Evolutionary conservation across 2,329 filamentous ascomycete genomes (phyloP).

Genomic region (Phyllosticta ampelicida): DNA sequence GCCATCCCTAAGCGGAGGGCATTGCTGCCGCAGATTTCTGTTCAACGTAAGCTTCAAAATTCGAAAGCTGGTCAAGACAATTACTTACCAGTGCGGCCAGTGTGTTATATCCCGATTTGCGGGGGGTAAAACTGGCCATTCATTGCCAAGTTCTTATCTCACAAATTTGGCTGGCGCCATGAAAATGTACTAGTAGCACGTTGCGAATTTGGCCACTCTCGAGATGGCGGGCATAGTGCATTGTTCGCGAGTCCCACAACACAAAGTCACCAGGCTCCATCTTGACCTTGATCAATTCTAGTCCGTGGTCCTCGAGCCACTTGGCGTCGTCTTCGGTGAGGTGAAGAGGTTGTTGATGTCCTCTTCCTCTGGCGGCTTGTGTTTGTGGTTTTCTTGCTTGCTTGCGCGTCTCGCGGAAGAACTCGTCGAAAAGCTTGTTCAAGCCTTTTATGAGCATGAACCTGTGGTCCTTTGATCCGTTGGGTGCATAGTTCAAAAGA

Average conservation of each 20-base stretch:
- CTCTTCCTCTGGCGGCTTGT: conserved; percentile 20
- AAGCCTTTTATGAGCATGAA: conserved; percentile 37
- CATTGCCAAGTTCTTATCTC: conserved; percentile 8
- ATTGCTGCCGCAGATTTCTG: conserved; percentile 1
- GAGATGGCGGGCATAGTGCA: conserved; percentile 32
- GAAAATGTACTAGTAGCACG: conserved; percentile 8
- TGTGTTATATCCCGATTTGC: background rate
- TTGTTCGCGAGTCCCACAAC: conserved; percentile 37
- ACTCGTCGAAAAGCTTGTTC: conserved; percentile 10
- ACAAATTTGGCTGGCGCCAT: conserved; percentile 7
- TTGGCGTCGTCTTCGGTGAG: conserved; percentile 32
- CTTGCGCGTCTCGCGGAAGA: conserved; percentile 27
- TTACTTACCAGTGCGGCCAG: conserved; percentile 8
- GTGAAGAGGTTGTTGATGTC: conserved; percentile 30
- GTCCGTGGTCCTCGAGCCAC: conserved; percentile 33
- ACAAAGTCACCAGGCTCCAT: conserved; percentile 35
- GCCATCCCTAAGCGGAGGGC: background rate
- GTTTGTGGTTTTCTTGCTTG: conserved; percentile 2
- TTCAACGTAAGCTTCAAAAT: background rate
- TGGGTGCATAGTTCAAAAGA: conserved; percentile 34
- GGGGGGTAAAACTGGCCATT: conserved; percentile 15
- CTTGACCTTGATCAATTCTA: conserved; percentile 30
- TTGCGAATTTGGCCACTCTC: conserved; percentile 21
- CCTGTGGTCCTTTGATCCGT: conserved; percentile 38
- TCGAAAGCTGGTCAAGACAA: background rate